Evolutionary conservation across 306 rosid species (phyloP).

Genomic region (Alnus glutinosa): DNA sequence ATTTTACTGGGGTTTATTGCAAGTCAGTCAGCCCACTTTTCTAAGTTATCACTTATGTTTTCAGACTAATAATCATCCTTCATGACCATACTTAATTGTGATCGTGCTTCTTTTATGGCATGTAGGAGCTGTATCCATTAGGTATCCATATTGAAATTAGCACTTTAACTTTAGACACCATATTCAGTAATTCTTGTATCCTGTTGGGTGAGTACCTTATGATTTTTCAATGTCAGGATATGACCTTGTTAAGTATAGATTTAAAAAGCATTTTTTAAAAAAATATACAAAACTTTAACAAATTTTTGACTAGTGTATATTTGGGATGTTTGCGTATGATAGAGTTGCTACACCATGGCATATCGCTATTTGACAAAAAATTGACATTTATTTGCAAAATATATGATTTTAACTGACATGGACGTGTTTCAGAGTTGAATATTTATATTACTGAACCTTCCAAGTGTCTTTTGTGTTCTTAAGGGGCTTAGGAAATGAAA

Average conservation of each 20-base stretch:
- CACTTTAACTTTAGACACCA: not conserved
- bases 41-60: not conserved
- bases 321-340: not conserved
- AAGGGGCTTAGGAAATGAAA: not conserved
- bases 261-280: too few relatives aligned
- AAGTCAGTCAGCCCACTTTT: not conserved
- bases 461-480: not conserved
- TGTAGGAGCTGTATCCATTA: not conserved
- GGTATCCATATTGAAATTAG: not conserved
- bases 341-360: too few relatives aligned
- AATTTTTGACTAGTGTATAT: not conserved
- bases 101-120: not conserved
- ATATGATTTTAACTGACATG: not conserved
- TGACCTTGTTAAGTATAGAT: not conserved
- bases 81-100: not conserved
- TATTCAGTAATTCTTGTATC: not conserved
- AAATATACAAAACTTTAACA: too few relatives aligned
- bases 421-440: not conserved
- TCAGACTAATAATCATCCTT: not conserved
- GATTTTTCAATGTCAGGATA: not conserved
- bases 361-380: not conserved
- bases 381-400: not conserved
- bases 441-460: slow-evolving; percentile 1
- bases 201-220: not conserved
- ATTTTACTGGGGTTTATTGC: not conserved